Base-by-base conservation (phyloP, 2,329 filamentous ascomycete species). In the Fusarium paranaense region DNA sequence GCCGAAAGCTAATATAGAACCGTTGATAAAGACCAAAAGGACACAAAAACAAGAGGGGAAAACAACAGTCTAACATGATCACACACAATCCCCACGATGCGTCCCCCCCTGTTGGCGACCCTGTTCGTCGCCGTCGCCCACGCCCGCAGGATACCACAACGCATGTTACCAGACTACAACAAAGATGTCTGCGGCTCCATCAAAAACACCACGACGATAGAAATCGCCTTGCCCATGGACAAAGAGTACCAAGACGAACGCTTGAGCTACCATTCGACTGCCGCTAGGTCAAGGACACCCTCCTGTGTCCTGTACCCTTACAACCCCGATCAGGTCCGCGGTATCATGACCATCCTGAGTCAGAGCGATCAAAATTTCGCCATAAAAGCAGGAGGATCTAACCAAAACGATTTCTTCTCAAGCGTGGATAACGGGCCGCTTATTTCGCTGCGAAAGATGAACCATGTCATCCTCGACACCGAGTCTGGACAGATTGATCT, bases 311-410 rank as follows among this genome's bases (percentile, higher is more conserved):
- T 87, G 45, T 83, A 83, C 47, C 87, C 88, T 3, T 81, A 81
- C 14, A 87, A 83, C 37, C 82, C 85, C 1, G 80, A 85, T 18
- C 87, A 91, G 75, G 87, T 91, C 40, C 83, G 88, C 0, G 82
- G 83, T 11, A 84, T 89, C n/a, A 83, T 91, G 56, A 84, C 83
- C 30, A 82, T 87, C 33, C 83, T 91, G 14, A 83, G 82, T 9
- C 79, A 84, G 37, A 84, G 84, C 47, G 82, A 84, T 40, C 87
- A 86, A 64, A 80, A 78, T 4, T 91, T 91, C 71, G 27, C 30
- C 30, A 32, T 32, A 32, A 32, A 32, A 32, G 30, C 30, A 32
- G 30, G 30, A 32, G 30, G 30, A 4, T 32, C 9, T 32, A 32
- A 32, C 30, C 30, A 32, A 32, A 32, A 32, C 9, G 30, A 32